phyloP scores from a whole-genome alignment of 1,284 basidiomycete genomes.

The Ceratobasidium sp. region DNA sequence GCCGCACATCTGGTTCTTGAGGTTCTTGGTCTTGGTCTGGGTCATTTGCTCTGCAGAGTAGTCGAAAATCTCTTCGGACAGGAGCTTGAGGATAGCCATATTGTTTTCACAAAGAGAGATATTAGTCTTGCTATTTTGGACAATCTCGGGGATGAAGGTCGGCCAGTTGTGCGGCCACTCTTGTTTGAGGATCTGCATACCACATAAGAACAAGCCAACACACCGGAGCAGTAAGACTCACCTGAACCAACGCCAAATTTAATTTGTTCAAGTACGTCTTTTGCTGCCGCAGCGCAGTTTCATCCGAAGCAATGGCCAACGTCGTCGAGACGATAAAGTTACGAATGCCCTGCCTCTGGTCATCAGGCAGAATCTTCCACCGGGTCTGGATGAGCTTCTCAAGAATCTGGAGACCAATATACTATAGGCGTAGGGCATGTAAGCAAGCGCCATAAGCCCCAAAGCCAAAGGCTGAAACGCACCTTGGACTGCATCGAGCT shows the following conservation, averaged over 20 bases:
- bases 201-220: constrained; percentile 29
- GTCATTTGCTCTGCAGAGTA: constrained; percentile 99
- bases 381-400: constrained; percentile 94
- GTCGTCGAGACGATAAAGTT: constrained; percentile 97
- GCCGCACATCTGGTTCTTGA: constrained; percentile 98
- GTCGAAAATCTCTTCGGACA: constrained; percentile 99
- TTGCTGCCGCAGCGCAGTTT: constrained; percentile 82
- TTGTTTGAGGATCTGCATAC: constrained; percentile 92
- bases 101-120: constrained; percentile 99
- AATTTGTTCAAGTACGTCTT: constrained; percentile 98
- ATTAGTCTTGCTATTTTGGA: constrained; percentile 97
- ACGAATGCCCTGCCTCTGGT: constrained; percentile 94
- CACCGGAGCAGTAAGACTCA: constrained; percentile 57
- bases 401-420: constrained; percentile 93
- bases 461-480: constrained; percentile 50
- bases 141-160: constrained; percentile 96
- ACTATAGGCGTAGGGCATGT: constrained; percentile 65
- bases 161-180: constrained; percentile 99
- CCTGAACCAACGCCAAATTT: constrained; percentile 95
- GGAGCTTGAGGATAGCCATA: constrained; percentile 98
- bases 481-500: constrained; percentile 94
- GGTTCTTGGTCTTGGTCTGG: constrained; percentile 95
- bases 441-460: constrained; percentile 24
- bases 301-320: constrained; percentile 93
- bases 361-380: constrained; percentile 97